Base-by-base conservation (phyloP, 1,284 basidiomycete genomes). In the Sporisorium iseilematis-ciliati region DNA sequence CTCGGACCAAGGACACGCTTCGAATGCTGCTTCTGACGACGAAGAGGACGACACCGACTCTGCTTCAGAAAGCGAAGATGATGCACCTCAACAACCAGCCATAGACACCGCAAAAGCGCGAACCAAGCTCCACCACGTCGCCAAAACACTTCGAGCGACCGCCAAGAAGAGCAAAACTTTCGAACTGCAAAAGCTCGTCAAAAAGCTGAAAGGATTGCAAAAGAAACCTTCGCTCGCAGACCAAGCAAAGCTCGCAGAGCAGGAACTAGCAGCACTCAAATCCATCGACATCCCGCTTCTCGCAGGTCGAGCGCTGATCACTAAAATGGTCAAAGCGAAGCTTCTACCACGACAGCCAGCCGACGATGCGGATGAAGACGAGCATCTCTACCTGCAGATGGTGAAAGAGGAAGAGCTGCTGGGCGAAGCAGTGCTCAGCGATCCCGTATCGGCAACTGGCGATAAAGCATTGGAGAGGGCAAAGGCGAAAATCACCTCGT, bases 151-250 rank as follows among this genome's bases (percentile, higher is more conserved):
- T 20, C 87, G 87, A 62, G 91, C 91, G 78, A 89, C 90, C 5
- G 89, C 90, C 52, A 97, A 94, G 87, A 93, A 92, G 84, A 91
- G 91, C 8, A 93, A 91, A 84, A 87, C 89, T 0, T 93, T 93
- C 75, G 95, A 97, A 86, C 89, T 90, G 0, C 92, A 92, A 85
- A 92, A 92, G 81, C 86, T 92, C 16, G 89, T 95, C 57, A 95
- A 94, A 87, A 92, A 90, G 86, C 86, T 95, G 64, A 95, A 92
- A 86, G 88, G 88, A 52, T 84, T 91, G 61, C 87, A 88, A 65
- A 86, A 75, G 60, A 75, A 65, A 33, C 1, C 40, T 2, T 57
- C 53, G 42, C 86, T 91, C 25, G 31, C 66, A 3, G 50, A 57
- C 1, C 65, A 69, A 43, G 59, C 65, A 8, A 10, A 26, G 3